Evolutionary conservation across 2,329 filamentous ascomycete genomes (phyloP).

Genomic region (Ophiosphaerella herpotricha): DNA sequence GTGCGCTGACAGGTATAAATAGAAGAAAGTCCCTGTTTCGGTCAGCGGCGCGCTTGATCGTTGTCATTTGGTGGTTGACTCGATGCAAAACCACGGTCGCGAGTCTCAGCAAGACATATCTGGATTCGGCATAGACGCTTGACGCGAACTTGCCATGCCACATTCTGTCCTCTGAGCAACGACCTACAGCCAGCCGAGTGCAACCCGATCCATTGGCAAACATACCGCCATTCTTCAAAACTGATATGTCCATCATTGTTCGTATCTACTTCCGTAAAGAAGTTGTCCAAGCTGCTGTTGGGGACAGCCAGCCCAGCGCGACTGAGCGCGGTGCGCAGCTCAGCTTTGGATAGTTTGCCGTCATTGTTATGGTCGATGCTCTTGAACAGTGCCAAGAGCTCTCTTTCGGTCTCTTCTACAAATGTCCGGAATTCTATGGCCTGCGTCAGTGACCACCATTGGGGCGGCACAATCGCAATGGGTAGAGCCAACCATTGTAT

Average conservation of each 20-base stretch:
- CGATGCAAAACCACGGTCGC: slow-evolving; percentile 2
- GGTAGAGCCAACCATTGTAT: slow-evolving; percentile 69
- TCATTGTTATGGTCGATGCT: slow-evolving; percentile 85
- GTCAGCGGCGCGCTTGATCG: slow-evolving; percentile 13
- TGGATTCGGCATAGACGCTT: neutral
- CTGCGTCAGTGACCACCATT: slow-evolving; percentile 18
- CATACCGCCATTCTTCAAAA: slow-evolving; percentile 96
- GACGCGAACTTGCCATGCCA: neutral
- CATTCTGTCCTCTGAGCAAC: neutral
- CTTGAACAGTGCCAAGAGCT: slow-evolving; percentile 80
- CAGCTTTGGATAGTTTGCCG: slow-evolving; percentile 83
- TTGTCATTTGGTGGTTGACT: neutral
- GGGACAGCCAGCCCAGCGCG: slow-evolving; percentile 79
- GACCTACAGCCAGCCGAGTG: neutral
- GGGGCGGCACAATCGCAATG: neutral
- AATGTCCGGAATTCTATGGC: slow-evolving; percentile 82
- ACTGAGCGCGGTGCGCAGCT: slow-evolving; percentile 78
- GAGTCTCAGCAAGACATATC: neutral
- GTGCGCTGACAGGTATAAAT: slow-evolving; percentile 74
- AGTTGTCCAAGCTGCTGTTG: slow-evolving; percentile 74
- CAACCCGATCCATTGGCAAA: neutral
- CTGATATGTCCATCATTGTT: slow-evolving; percentile 86
- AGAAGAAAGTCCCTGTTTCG: slow-evolving; percentile 77
- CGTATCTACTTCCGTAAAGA: slow-evolving; percentile 87
- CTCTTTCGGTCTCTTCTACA: slow-evolving; percentile 82